Percentiles rank a stretch among this genome's conserved stretches.
phyloP scores from a whole-genome alignment of 2,329 filamentous ascomycete species.

The Dothistroma pini region DNA sequence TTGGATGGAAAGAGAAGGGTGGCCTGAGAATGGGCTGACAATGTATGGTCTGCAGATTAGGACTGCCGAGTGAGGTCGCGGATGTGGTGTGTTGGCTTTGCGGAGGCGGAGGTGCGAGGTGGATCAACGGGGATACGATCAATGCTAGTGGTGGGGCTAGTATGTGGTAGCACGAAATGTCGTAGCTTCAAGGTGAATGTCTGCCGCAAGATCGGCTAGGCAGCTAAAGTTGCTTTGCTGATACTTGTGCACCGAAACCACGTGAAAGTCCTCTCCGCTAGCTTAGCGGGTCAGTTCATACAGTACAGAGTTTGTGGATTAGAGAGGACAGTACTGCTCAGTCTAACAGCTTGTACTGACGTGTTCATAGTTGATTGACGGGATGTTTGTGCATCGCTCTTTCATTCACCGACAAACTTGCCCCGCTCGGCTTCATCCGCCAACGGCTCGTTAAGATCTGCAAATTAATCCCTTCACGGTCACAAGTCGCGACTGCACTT shows the following conservation, averaged over 20 bases:
- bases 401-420: not conserved
- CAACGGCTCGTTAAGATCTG: not conserved
- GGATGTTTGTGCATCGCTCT: not conserved
- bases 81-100: conserved; percentile 55
- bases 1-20: not conserved
- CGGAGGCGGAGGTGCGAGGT: conserved; percentile 30
- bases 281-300: too few relatives aligned
- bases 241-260: too few relatives aligned
- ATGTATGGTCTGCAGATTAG: conserved; percentile 33
- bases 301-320: too few relatives aligned
- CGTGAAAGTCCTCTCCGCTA: too few relatives aligned
- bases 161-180: not conserved
- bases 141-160: not conserved
- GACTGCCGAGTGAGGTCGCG: conserved; percentile 52
- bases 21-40: not conserved
- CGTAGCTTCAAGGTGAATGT: not conserved
- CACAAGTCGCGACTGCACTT: not conserved
- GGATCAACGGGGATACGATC: conserved; percentile 5
- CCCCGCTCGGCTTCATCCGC: not conserved
- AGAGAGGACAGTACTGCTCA: too few relatives aligned
- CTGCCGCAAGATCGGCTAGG: not conserved
- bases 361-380: not conserved
- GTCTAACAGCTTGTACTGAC: too few relatives aligned
- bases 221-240: not conserved
- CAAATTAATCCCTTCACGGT: not conserved